A percentile compares a stretch with the other conserved stretches of the same genome.
Evolutionary conservation across 2,329 filamentous ascomycete genomes (phyloP).

Genomic region (Diaporthe helianthi): DNA sequence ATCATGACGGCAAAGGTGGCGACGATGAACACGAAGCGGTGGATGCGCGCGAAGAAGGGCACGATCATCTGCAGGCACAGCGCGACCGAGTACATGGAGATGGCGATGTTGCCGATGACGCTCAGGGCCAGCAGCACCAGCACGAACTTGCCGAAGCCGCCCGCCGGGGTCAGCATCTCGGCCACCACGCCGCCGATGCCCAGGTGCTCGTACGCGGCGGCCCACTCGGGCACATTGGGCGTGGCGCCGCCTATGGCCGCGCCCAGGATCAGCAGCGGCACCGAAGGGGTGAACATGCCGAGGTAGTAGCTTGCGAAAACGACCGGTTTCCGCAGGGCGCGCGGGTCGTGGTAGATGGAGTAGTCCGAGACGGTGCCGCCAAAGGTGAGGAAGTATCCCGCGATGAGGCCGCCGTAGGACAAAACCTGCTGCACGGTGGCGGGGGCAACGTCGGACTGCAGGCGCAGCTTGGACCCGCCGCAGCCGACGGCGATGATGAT

Average conservation of each 20-base stretch:
- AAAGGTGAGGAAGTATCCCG: constrained; percentile 60
- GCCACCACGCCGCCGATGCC: constrained; percentile 54
- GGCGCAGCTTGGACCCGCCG: constrained; percentile 55
- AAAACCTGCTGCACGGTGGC: constrained; percentile 49
- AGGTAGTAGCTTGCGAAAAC: constrained; percentile 59
- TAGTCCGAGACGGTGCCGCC: constrained; percentile 63
- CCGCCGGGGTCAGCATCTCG: constrained; percentile 54
- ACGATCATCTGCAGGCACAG: constrained; percentile 61
- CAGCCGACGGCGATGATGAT: constrained; percentile 60
- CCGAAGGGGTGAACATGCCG: constrained; percentile 57
- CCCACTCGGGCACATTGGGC: constrained; percentile 51
- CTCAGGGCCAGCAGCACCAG: constrained; percentile 53
- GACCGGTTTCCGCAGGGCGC: constrained; percentile 40
- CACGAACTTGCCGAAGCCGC: constrained; percentile 56
- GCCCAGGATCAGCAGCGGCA: constrained; percentile 57
- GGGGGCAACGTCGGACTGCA: constrained; percentile 52
- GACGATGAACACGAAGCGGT: constrained; percentile 64
- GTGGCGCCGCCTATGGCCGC: constrained; percentile 59
- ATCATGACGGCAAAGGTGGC: constrained; percentile 66
- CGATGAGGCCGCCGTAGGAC: constrained; percentile 55
- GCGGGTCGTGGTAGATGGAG: constrained; percentile 60
- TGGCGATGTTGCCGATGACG: constrained; percentile 53
- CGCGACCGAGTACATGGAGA: constrained; percentile 48
- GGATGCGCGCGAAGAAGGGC: constrained; percentile 61
- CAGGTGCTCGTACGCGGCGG: constrained; percentile 49